phyloP scores from a whole-genome alignment of 805 yeast species.

The Wickerhamomyces chambardii region DNA sequence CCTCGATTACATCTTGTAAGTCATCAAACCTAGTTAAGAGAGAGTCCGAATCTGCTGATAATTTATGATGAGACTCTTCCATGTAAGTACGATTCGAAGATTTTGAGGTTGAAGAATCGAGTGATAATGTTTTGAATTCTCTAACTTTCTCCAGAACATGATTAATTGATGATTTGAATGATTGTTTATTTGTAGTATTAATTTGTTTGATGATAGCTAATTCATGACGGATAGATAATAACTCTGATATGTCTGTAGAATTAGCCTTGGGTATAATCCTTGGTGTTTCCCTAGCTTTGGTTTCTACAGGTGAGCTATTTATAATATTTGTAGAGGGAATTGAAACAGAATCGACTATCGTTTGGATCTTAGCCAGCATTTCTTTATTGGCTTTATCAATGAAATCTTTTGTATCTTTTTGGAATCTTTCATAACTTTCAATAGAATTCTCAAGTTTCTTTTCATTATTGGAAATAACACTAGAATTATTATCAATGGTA shows the following conservation, averaged over 20 bases:
- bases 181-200: constrained; percentile 33
- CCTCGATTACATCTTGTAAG: constrained; percentile 85
- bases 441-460: constrained; percentile 9
- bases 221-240: constrained; percentile 49
- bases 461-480: constrained; percentile 9
- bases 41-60: constrained; percentile 70
- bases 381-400: constrained; percentile 15
- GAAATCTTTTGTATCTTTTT: constrained; percentile 12
- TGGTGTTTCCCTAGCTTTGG: too few relatives aligned
- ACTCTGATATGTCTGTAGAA: constrained; percentile 24
- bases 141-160: constrained; percentile 35
- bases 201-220: constrained; percentile 50
- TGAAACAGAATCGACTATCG: constrained; percentile 1
- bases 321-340: constrained; percentile 2
- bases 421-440: constrained; percentile 5
- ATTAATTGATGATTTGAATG: constrained; percentile 32
- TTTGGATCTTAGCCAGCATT: constrained; percentile 8
- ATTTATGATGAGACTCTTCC: constrained; percentile 62
- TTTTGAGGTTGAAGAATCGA: constrained; percentile 23
- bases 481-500: constrained; percentile 2
- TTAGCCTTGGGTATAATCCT: too few relatives aligned
- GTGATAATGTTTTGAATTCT: constrained; percentile 40
- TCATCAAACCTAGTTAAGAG: constrained; percentile 81
- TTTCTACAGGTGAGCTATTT: too few relatives aligned
- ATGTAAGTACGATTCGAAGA: constrained; percentile 45